Conservation (phyloP, 2,329 filamentous ascomycete genomes). For the Diaporthe sp. region DNA sequence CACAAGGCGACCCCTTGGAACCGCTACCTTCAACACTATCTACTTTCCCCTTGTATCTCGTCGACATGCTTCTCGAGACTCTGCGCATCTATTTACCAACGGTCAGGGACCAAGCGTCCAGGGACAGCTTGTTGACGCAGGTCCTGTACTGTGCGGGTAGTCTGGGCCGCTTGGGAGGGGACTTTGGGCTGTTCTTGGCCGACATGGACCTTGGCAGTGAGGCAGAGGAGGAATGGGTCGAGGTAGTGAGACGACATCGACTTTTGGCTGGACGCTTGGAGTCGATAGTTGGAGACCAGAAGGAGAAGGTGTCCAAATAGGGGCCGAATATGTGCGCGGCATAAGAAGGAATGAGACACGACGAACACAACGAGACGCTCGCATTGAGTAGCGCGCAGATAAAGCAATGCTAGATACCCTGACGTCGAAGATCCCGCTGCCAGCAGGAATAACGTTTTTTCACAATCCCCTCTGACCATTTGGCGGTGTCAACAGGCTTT, state of each 20-base stretch:
- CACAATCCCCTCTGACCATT: neutral
- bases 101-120: slow-evolving; percentile 81
- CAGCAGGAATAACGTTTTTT: neutral
- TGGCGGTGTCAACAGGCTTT: neutral
- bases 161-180: slow-evolving; percentile 88
- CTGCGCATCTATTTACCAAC: slow-evolving; percentile 83
- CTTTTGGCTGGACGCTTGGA: slow-evolving; percentile 85
- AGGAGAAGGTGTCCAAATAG: slow-evolving; percentile 46
- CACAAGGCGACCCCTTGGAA: slow-evolving; percentile 58
- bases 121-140: slow-evolving; percentile 92
- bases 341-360: neutral
- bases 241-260: slow-evolving; percentile 89
- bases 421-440: neutral
- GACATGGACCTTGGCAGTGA: slow-evolving; percentile 61
- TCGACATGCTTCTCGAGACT: slow-evolving; percentile 84
- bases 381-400: neutral
- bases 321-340: neutral
- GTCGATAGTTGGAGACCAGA: slow-evolving; percentile 71
- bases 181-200: slow-evolving; percentile 91
- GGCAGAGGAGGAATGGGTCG: slow-evolving; percentile 82
- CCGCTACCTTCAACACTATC: slow-evolving; percentile 82
- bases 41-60: slow-evolving; percentile 87
- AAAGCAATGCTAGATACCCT: slow-evolving; percentile 17
- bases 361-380: neutral
- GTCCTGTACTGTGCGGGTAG: slow-evolving; percentile 94